These are phyloP conservation scores for Raddia guianensis DNA, from an alignment of 176 grass and related monocot species.

Conservation along the genomic window DNA sequence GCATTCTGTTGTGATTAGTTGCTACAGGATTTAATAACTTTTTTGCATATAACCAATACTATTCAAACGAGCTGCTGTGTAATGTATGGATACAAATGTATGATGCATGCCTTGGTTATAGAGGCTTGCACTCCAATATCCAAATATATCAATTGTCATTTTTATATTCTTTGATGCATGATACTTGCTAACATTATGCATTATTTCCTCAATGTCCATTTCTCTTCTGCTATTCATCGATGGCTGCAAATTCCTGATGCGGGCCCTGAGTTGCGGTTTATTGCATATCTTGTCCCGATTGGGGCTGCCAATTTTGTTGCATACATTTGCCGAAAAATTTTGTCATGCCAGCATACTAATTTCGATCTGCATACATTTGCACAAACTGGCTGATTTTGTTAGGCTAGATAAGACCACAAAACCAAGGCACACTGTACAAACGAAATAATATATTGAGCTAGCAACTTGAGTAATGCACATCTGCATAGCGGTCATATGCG, in stretches of 20 bases:
- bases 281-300: not conserved
- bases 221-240: not conserved
- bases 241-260: constrained; percentile 20
- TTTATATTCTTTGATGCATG: constrained; percentile 22
- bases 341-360: not conserved
- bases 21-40: constrained; percentile 8
- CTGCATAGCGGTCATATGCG: not conserved
- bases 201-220: constrained; percentile 24
- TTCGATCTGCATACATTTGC: not conserved
- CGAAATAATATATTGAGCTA: not conserved
- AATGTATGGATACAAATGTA: constrained; percentile 5
- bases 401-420: not conserved
- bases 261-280: not conserved
- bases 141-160: constrained; percentile 7
- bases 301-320: not conserved
- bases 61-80: not conserved
- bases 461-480: no score
- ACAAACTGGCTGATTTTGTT: constrained; percentile 1
- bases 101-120: constrained; percentile 13
- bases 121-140: not conserved
- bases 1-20: constrained; percentile 27
- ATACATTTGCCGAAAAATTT: not conserved
- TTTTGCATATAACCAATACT: constrained; percentile 26
- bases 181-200: constrained; percentile 7
- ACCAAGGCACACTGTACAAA: constrained; percentile 4